phyloP scores from a whole-genome alignment of 2,329 filamentous ascomycete genomes.

The Ophiocordyceps camponoti-leonardi region DNA sequence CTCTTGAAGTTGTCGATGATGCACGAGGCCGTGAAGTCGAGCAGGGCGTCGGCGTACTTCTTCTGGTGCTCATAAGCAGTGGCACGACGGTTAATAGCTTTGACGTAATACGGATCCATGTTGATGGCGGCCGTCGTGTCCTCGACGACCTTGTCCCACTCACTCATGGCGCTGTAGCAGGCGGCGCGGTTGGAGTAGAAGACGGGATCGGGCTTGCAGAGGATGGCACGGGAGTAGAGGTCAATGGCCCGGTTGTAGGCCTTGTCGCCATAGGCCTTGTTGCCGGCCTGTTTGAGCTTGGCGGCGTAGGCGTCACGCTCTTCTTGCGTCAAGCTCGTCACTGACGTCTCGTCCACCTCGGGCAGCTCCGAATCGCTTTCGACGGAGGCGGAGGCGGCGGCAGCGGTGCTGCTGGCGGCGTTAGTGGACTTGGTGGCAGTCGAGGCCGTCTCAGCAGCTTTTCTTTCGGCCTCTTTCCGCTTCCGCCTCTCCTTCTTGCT shows the following conservation, averaged over 20 bases:
- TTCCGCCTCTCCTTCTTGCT: slow-evolving; percentile 84
- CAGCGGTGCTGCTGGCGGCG: neutral
- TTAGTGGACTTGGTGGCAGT: slow-evolving; percentile 25
- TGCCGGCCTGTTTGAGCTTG: slow-evolving; percentile 87
- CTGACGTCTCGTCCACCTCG: slow-evolving; percentile 42
- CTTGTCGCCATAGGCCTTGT: slow-evolving; percentile 90
- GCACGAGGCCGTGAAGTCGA: slow-evolving; percentile 97
- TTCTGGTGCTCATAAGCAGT: slow-evolving; percentile 91
- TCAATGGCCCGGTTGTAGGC: slow-evolving; percentile 89
- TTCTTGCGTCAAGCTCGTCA: slow-evolving; percentile 34
- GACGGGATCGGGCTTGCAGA: slow-evolving; percentile 93
- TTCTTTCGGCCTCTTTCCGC: slow-evolving; percentile 61
- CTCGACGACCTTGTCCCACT: slow-evolving; percentile 94
- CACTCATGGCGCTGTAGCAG: slow-evolving; percentile 82
- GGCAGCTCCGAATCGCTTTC: slow-evolving; percentile 52
- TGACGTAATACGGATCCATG: slow-evolving; percentile 91
- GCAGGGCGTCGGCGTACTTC: slow-evolving; percentile 80
- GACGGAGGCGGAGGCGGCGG: slow-evolving; percentile 25
- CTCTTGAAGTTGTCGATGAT: slow-evolving; percentile 98
- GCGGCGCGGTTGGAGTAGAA: slow-evolving; percentile 98
- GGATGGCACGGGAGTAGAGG: slow-evolving; percentile 85
- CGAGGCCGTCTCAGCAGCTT: slow-evolving; percentile 26
- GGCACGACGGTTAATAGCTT: slow-evolving; percentile 89
- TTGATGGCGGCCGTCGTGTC: slow-evolving; percentile 90
- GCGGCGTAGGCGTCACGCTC: slow-evolving; percentile 75